Evolutionary conservation across 495 filamentous ascomycete genomes (phyloP).

Genomic region (Xylaria longipes): DNA sequence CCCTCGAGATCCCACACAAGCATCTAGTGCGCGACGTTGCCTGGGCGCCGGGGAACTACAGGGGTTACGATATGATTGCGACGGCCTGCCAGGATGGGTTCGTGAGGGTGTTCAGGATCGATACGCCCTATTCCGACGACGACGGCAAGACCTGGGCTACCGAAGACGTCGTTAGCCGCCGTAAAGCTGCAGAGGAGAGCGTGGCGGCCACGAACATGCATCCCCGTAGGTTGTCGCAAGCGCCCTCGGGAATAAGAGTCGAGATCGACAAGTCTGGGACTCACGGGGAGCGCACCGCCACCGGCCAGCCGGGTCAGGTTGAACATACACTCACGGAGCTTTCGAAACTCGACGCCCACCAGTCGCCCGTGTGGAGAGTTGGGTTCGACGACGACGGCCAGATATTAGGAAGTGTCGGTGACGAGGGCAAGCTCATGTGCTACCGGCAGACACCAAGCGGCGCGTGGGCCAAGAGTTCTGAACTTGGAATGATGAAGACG

Average conservation of each 20-base stretch:
- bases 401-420: constrained; percentile 63
- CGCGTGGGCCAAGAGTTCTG: constrained; percentile 59
- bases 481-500: constrained; percentile 60
- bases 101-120: constrained; percentile 82
- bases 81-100: constrained; percentile 91
- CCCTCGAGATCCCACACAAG: constrained; percentile 75
- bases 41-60: constrained; percentile 87
- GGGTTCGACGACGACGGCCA: constrained; percentile 67
- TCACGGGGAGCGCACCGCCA: constrained; percentile 40
- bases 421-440: constrained; percentile 65
- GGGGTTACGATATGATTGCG: constrained; percentile 88
- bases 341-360: constrained; percentile 59
- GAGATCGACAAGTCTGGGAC: constrained; percentile 61
- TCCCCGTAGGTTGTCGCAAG: constrained; percentile 35
- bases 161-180: constrained; percentile 34
- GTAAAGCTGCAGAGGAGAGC: constrained; percentile 33
- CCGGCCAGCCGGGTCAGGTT: constrained; percentile 52
- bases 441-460: constrained; percentile 62
- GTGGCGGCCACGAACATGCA: constrained; percentile 25
- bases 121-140: constrained; percentile 56
- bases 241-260: constrained; percentile 62
- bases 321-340: constrained; percentile 55
- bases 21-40: constrained; percentile 87
- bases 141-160: constrained; percentile 43
- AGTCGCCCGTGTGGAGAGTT: constrained; percentile 65